phyloP scores from a whole-genome alignment of 2,329 filamentous ascomycete genomes.

The Ramularia endophylla region DNA sequence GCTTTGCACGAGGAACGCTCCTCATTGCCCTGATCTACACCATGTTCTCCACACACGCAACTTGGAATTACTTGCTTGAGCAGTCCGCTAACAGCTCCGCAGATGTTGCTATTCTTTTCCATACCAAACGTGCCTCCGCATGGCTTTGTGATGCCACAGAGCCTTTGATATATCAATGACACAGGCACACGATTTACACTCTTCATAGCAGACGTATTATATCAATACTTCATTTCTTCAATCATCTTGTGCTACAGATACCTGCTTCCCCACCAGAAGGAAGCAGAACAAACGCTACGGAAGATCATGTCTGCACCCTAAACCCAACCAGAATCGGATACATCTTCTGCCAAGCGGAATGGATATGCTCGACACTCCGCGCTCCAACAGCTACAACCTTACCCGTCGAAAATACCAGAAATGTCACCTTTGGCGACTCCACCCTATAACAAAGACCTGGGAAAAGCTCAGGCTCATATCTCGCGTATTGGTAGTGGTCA shows the following conservation, averaged over 20 bases:
- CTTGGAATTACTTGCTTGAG: too few species aligned
- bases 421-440: conserved; percentile 73
- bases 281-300: background rate
- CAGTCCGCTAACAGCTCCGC: too few species aligned
- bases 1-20: conserved; percentile 3
- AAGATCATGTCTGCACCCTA: conserved; percentile 1
- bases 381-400: conserved; percentile 86
- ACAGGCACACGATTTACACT: too few species aligned
- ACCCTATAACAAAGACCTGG: conserved; percentile 87
- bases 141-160: too few species aligned
- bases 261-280: too few species aligned
- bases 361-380: conserved; percentile 79
- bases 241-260: background rate
- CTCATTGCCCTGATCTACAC: conserved; percentile 3
- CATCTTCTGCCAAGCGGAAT: conserved; percentile 7
- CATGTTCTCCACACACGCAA: too few species aligned
- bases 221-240: background rate
- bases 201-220: too few species aligned
- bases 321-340: conserved; percentile 9
- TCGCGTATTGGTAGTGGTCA: conserved; percentile 61
- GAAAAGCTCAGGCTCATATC: conserved; percentile 85
- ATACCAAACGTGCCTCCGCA: too few species aligned
- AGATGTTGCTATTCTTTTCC: too few species aligned
- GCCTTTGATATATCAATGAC: too few species aligned
- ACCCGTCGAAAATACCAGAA: conserved; percentile 64